Percentiles rank a stretch among this genome's conserved stretches.
These are phyloP conservation scores for Fusarium anguioides DNA, from an alignment of 2,329 filamentous ascomycete genomes.

Conservation along the genomic window DNA sequence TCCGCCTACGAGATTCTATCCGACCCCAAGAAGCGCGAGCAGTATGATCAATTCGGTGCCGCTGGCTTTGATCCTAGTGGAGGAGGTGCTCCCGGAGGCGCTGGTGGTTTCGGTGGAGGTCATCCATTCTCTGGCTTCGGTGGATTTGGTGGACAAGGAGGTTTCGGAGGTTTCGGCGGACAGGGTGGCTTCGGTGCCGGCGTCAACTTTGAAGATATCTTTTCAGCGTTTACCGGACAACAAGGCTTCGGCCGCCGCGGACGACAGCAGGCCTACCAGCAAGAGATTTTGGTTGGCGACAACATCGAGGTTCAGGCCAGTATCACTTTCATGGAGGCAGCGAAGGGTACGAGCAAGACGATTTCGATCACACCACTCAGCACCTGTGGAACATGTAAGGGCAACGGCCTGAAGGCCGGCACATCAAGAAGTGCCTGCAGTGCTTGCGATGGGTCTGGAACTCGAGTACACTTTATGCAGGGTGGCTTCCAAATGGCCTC, in stretches of 20 bases:
- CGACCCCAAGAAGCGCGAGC: constrained; percentile 91
- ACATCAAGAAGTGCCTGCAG: constrained; percentile 78
- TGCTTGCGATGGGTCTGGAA: constrained; percentile 86
- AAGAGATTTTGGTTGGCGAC: constrained; percentile 90
- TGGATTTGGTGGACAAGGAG: constrained; percentile 34
- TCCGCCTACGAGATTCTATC: constrained; percentile 93
- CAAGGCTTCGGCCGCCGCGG: constrained; percentile 63
- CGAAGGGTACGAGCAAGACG: constrained; percentile 90
- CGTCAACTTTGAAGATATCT: constrained; percentile 97
- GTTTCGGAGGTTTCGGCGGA: constrained; percentile 39
- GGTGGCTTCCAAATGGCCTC: constrained; percentile 97
- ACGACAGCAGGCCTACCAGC: constrained; percentile 71
- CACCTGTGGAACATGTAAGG: constrained; percentile 83
- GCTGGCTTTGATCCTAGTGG: constrained; percentile 86
- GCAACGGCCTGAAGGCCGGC: constrained; percentile 86
- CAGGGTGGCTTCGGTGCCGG: constrained; percentile 80
- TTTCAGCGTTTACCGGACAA: constrained; percentile 81
- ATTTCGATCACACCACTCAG: constrained; percentile 85
- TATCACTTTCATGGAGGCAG: constrained; percentile 96
- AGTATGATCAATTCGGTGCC: constrained; percentile 90
- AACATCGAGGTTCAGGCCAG: constrained; percentile 95
- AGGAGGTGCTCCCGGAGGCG: constrained; percentile 65
- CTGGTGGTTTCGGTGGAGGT: constrained; percentile 72
- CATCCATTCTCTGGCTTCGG: constrained; percentile 71
- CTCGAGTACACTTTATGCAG: constrained; percentile 86